These are phyloP conservation scores for Termitomyces sp. DNA, from an alignment of 768 basidiomycete species.

Conservation along the genomic window DNA sequence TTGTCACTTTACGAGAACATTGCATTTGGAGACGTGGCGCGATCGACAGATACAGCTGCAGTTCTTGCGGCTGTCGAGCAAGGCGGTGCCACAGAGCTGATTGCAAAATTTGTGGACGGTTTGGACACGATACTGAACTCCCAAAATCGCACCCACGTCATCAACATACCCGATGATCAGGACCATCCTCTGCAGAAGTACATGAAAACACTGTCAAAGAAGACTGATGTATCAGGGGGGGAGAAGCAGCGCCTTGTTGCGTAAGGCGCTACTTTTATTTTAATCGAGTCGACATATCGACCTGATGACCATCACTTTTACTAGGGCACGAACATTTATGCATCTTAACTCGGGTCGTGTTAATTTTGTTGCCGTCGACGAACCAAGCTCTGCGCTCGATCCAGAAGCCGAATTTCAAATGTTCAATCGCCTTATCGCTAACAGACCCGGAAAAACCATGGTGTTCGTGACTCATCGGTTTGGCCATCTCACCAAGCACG, in stretches of 20 bases:
- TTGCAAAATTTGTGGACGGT: constrained; percentile 16
- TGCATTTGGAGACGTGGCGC: constrained; percentile 22
- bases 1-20: constrained; percentile 44
- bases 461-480: constrained; percentile 37
- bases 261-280: constrained; percentile 12
- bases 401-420: constrained; percentile 39
- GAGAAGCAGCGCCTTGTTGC: constrained; percentile 27
- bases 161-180: constrained; percentile 15
- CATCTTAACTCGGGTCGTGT: constrained; percentile 24
- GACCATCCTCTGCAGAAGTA: constrained; percentile 19
- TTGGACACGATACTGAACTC: constrained; percentile 21
- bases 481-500: constrained; percentile 33
- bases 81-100: constrained; percentile 25
- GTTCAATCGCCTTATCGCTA: constrained; percentile 28
- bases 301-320: not conserved
- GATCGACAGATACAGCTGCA: constrained; percentile 13
- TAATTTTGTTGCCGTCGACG: constrained; percentile 42
- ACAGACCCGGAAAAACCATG: constrained; percentile 35
- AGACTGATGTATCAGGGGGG: constrained; percentile 22
- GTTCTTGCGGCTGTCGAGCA: constrained; percentile 29
- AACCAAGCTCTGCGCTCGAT: constrained; percentile 47
- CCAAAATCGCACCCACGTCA: not conserved
- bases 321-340: constrained; percentile 30
- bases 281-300: no score
- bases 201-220: constrained; percentile 17